Evolutionary conservation across 441 rosid species (phyloP).

Genomic region (Gossypium davidsonii): DNA sequence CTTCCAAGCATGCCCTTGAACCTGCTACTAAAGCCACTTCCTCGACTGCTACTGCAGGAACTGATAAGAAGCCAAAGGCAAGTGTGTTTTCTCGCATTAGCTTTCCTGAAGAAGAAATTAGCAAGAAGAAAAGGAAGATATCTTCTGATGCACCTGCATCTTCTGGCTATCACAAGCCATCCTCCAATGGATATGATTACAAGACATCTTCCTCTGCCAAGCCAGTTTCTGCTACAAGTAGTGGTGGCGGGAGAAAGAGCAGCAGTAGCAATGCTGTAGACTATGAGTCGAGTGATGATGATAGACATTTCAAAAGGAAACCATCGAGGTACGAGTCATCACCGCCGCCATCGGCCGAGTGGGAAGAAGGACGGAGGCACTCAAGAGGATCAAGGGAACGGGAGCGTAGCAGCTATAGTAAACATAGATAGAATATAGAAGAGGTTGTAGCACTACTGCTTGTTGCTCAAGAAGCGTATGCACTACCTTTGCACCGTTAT

Average conservation of each 20-base stretch:
- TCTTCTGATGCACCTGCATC: slow-evolving; percentile 17
- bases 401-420: slow-evolving; percentile 25
- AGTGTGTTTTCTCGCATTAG: slow-evolving; percentile 96
- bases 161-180: slow-evolving; percentile 25
- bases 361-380: slow-evolving; percentile 42
- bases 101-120: slow-evolving; percentile 61
- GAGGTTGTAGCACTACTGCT: not conserved
- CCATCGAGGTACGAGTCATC: slow-evolving; percentile 72
- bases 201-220: slow-evolving; percentile 27
- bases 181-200: slow-evolving; percentile 32
- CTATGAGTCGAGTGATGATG: slow-evolving; percentile 80
- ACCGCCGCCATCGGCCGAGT: slow-evolving; percentile 26
- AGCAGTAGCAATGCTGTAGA: slow-evolving; percentile 36
- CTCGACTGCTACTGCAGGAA: slow-evolving; percentile 23
- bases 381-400: slow-evolving; percentile 31
- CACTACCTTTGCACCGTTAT: not conserved
- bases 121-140: slow-evolving; percentile 59
- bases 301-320: slow-evolving; percentile 89
- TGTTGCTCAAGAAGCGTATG: not conserved
- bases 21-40: slow-evolving; percentile 27
- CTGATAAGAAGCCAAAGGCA: slow-evolving; percentile 42
- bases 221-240: slow-evolving; percentile 9
- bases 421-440: slow-evolving; percentile 24
- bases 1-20: slow-evolving; percentile 26
- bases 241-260: slow-evolving; percentile 27